A percentile compares a stretch with the other conserved stretches of the same genome.
Conservation (phyloP, 345 rosid species). For the Eucalyptus sp. region DNA sequence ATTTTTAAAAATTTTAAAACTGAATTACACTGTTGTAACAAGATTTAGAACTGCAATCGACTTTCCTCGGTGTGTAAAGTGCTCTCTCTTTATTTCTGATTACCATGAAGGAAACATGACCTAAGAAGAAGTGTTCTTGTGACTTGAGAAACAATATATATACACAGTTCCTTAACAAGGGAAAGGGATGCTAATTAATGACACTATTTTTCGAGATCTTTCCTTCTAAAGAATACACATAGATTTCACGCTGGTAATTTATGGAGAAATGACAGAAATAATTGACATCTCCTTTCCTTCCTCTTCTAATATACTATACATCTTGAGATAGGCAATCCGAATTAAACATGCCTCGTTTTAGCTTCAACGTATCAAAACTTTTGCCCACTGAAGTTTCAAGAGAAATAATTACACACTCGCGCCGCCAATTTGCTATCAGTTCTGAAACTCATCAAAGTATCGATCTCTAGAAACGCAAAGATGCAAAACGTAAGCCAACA, state of each 20-base stretch:
- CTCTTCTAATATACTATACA: not conserved
- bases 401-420: not conserved
- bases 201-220: not conserved
- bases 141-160: not conserved
- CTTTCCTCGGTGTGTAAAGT: not conserved
- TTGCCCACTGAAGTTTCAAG: not conserved
- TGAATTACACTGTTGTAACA: too few species aligned
- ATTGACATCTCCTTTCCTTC: not conserved
- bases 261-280: not conserved
- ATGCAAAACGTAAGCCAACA: not conserved
- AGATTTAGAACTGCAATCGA: rapidly evolving
- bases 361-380: not conserved
- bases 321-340: not conserved
- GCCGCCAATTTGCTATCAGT: not conserved
- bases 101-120: not conserved
- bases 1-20: too few species aligned
- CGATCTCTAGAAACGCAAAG: not conserved
- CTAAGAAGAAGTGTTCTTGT: not conserved
- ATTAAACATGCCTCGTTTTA: not conserved
- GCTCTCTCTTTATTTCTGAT: not conserved
- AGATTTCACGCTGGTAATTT: not conserved
- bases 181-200: not conserved
- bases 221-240: not conserved
- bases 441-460: not conserved
- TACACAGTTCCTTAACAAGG: not conserved